Percentiles rank a stretch among this genome's conserved stretches.
Evolutionary conservation across 2,329 filamentous ascomycete genomes (phyloP).

Genomic region (Ilyonectria sp.): DNA sequence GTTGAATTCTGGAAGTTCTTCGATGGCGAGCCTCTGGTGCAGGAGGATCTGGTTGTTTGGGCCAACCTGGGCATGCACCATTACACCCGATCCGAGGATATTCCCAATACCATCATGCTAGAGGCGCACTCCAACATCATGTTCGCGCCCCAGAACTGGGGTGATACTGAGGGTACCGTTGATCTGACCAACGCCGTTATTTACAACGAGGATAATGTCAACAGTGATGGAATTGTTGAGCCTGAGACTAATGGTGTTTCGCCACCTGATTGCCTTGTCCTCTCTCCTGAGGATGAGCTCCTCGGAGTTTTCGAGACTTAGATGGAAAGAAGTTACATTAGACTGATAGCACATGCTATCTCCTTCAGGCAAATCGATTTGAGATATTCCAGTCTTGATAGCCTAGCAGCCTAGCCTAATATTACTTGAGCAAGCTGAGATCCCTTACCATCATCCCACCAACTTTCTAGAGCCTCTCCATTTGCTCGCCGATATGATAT

Average conservation of each 20-base stretch:
- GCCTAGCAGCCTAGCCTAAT: background rate
- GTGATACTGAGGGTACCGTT: constrained; percentile 28
- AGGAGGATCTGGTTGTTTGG: constrained; percentile 59
- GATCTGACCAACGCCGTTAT: constrained; percentile 38
- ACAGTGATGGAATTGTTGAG: constrained; percentile 12
- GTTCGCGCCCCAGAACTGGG: constrained; percentile 58
- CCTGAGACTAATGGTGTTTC: constrained; percentile 35
- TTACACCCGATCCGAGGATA: constrained; percentile 48
- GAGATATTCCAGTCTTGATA: background rate
- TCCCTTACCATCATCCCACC: constrained; percentile 1
- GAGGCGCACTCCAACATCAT: constrained; percentile 58
- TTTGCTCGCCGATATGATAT: constrained; percentile 2
- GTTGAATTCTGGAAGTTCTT: constrained; percentile 62
- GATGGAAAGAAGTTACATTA: background rate
- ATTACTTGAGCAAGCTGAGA: background rate
- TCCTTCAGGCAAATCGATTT: background rate
- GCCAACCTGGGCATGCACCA: constrained; percentile 68
- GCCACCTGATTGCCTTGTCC: constrained; percentile 29
- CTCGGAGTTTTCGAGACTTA: constrained; percentile 33
- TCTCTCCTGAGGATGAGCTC: constrained; percentile 30
- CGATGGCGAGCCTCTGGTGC: constrained; percentile 53
- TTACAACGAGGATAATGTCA: constrained; percentile 29
- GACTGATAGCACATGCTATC: background rate
- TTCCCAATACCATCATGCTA: constrained; percentile 66
- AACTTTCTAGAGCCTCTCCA: constrained; percentile 3